Conservation (phyloP, 2,329 filamentous ascomycete species). For the Thielaviopsis populi region DNA sequence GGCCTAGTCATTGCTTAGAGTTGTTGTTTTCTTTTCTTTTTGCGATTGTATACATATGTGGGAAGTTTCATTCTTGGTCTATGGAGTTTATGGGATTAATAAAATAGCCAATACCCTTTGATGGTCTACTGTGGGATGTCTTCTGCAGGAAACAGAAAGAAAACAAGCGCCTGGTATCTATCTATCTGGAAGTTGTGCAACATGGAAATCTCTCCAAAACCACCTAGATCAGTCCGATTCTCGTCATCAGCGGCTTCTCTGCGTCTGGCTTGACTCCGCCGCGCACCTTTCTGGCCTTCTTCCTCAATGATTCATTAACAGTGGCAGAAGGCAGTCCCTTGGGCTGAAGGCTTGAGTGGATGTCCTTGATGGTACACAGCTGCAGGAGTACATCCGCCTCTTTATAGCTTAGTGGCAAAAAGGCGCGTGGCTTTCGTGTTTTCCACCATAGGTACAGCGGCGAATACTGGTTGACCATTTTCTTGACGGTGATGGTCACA, state of each 20-base stretch:
- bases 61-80: constrained; percentile 7
- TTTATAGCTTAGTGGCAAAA: constrained; percentile 2
- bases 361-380: neutral
- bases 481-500: neutral
- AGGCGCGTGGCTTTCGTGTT: constrained; percentile 6
- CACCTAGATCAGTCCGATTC: neutral
- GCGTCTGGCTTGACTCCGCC: neutral
- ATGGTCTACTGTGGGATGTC: neutral
- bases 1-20: neutral
- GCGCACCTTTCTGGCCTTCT: neutral
- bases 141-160: neutral
- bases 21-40: neutral
- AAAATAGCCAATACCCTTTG: constrained; percentile 2
- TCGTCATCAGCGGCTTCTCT: neutral
- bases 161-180: neutral
- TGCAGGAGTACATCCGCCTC: constrained; percentile 9
- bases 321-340: neutral
- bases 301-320: neutral
- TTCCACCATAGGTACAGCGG: constrained; percentile 12
- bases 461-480: neutral
- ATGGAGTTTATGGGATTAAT: constrained; percentile 1
- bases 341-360: neutral
- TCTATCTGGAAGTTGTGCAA: neutral
- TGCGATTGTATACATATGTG: neutral
- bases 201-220: neutral